These are phyloP conservation scores for Salix exigua DNA, from an alignment of 345 rosid species.

Conservation along the genomic window DNA sequence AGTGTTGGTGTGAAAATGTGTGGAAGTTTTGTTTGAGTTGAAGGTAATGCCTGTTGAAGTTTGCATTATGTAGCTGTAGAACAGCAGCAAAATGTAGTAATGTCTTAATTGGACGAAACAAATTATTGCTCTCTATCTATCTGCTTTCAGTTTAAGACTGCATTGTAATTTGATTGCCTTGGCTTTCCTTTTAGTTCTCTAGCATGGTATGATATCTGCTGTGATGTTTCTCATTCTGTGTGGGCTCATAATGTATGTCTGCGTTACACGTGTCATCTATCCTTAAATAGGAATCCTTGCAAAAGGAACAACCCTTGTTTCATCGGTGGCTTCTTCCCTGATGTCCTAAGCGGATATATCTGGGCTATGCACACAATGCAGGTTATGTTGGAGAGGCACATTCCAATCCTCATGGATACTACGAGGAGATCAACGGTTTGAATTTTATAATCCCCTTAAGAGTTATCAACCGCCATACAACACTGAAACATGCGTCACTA, in stretches of 20 bases:
- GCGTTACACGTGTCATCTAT: not conserved
- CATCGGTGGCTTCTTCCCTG: not conserved
- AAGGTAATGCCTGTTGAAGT: conserved; percentile 10
- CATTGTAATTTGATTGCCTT: not conserved
- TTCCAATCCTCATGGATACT: not conserved
- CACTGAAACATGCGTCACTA: not conserved
- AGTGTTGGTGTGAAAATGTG: conserved; percentile 13
- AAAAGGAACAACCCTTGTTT: not conserved
- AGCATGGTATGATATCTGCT: not conserved
- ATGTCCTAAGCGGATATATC: not conserved
- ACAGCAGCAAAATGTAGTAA: conserved; percentile 6
- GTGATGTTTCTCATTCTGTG: not conserved
- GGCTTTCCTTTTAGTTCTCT: not conserved
- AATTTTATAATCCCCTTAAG: not conserved
- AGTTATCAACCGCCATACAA: not conserved
- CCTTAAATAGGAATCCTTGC: not conserved
- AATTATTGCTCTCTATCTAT: not conserved
- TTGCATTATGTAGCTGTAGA: not conserved
- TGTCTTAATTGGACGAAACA: not conserved
- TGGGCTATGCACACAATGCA: not conserved
- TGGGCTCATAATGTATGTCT: not conserved
- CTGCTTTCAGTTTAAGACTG: not conserved
- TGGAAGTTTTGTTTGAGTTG: conserved; percentile 20
- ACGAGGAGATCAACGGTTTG: not conserved
- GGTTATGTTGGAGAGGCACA: not conserved